Evolutionary conservation across 2,329 filamentous ascomycete genomes (phyloP).

Genomic region (Beauveria australis): DNA sequence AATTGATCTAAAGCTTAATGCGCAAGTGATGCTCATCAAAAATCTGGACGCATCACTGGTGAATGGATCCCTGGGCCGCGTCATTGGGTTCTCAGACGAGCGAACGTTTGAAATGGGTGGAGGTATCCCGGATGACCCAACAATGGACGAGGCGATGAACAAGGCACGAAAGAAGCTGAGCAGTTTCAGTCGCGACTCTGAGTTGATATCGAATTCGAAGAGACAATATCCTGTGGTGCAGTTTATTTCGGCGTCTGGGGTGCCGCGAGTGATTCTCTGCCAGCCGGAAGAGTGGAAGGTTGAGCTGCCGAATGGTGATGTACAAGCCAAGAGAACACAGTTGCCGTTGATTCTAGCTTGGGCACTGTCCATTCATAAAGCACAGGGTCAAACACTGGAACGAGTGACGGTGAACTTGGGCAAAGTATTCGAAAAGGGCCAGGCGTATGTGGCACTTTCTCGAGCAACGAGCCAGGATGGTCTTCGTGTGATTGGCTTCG

Average conservation of each 20-base stretch:
- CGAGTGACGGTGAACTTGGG: conserved; percentile 91
- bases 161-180: conserved; percentile 52
- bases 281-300: conserved; percentile 91
- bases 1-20: conserved; percentile 78
- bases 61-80: conserved; percentile 86
- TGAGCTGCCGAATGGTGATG: conserved; percentile 88
- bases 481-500: conserved; percentile 80
- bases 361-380: conserved; percentile 97
- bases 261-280: conserved; percentile 57
- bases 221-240: conserved; percentile 74
- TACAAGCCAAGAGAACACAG: conserved; percentile 79
- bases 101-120: conserved; percentile 29
- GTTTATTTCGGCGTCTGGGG: conserved; percentile 71
- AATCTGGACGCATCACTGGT: conserved; percentile 92
- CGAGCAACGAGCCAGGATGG: conserved; percentile 83
- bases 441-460: conserved; percentile 93
- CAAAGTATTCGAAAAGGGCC: conserved; percentile 90
- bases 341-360: conserved; percentile 88
- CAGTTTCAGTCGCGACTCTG: conserved; percentile 34
- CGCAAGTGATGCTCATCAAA: conserved; percentile 99
- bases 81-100: conserved; percentile 41
- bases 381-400: conserved; percentile 88
- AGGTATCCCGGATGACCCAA: conserved; percentile 37
- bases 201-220: conserved; percentile 34
- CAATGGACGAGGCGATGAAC: conserved; percentile 30